Evolutionary conservation across 768 basidiomycete species (phyloP).

Genomic region (Pulveroboletus ravenelii): DNA sequence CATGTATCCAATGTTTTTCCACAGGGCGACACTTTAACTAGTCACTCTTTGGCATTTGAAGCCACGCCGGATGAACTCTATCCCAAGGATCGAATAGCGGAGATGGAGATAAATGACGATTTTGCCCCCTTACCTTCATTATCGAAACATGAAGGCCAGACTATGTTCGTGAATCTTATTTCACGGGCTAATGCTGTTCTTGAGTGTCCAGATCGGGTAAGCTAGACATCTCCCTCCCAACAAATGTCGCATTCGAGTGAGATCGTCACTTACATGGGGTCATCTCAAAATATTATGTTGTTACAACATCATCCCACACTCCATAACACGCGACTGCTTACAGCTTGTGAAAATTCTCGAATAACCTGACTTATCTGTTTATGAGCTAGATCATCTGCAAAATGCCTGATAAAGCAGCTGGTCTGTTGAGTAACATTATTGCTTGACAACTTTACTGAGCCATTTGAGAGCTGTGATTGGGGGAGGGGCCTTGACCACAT

Average conservation of each 20-base stretch:
- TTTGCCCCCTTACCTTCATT: constrained; percentile 7
- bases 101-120: constrained; percentile 21
- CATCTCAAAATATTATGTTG: constrained; percentile 12
- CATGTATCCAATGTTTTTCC: constrained; percentile 21
- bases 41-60: constrained; percentile 15
- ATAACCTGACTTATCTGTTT: too few relatives aligned
- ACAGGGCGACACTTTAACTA: neutral
- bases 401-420: too few relatives aligned
- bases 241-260: neutral
- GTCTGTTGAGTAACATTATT: too few relatives aligned
- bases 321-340: neutral
- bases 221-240: neutral
- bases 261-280: constrained; percentile 9
- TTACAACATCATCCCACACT: constrained; percentile 1
- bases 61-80: constrained; percentile 12
- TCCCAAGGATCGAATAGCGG: constrained; percentile 14
- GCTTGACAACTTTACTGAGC: too few relatives aligned
- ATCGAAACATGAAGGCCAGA: constrained; percentile 2
- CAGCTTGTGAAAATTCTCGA: too few relatives aligned
- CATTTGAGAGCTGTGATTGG: too few relatives aligned
- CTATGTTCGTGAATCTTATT: constrained; percentile 20
- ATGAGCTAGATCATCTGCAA: constrained; percentile 9
- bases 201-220: constrained; percentile 17
- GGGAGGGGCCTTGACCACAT: neutral
- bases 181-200: constrained; percentile 10